Base-by-base conservation (phyloP, 495 filamentous ascomycete genomes). In the Penicillium parvum region DNA sequence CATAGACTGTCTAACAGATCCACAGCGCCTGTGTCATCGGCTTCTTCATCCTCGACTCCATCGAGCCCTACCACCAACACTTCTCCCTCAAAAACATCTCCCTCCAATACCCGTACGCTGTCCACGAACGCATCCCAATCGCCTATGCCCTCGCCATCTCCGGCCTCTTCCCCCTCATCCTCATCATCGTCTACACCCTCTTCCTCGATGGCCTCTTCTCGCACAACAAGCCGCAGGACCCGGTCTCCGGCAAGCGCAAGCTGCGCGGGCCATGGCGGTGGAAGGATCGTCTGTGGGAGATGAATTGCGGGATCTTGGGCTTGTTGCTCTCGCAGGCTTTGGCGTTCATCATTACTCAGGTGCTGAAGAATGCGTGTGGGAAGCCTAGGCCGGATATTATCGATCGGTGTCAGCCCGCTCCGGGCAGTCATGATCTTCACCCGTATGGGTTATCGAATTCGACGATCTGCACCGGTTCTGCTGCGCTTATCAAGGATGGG, bases 331-430 rank as follows among this genome's bases (percentile, higher is more conserved):
- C 84, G 9, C 70, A 84, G 17, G 76, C 75, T 20, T 63, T 78
- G 8, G 72, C 84, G 1, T 91, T 88, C 67, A 75, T 89, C 32
- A 82, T 92, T 27, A 91, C 86, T 3, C 84, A 85, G 32, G 83
- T 78, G 9, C 76, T 95, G 64, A 95, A 95, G 71, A 92, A 88
- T 64, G 73, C 86, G 2, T 88, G 85, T 48, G 88, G 88, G 26
- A 94, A 92, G 58, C 88, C 88, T 7, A 68, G 88, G 45, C 88
- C 88, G 0, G 88, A 95, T 69, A 60, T 95, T 5, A 80, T 95
- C 21, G 75, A 72, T 42, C 74, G 87, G 37, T 88, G 86, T 58
- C 62, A 76, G 43, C 83, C 83, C 11, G 33, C 58, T 28, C 18
- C 48, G 23, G 43, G 68, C 33, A 58, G 73, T 55, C 33, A 55